Conservation (phyloP, 306 rosid species). For the Fragaria nilgerrensis region DNA sequence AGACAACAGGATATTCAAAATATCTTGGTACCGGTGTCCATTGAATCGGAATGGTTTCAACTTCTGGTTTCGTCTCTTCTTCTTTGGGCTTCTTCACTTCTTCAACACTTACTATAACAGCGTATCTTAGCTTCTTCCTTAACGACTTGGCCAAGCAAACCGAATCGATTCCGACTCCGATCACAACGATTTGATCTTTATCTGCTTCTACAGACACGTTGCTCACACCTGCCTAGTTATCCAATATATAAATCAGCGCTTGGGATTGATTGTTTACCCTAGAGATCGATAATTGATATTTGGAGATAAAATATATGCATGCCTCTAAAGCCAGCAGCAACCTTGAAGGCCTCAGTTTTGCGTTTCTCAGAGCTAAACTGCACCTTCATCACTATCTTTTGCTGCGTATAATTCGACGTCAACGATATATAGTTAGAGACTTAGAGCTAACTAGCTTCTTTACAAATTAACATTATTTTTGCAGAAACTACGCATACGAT, state of each 20-base stretch:
- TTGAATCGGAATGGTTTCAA: not conserved
- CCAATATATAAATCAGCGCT: no score
- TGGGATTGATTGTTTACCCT: no score
- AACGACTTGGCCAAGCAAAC: constrained; percentile 13
- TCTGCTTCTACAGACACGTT: constrained; percentile 33
- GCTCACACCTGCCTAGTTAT: constrained; percentile 15
- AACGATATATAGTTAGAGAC: no score
- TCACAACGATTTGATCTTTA: constrained; percentile 29
- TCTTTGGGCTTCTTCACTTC: not conserved
- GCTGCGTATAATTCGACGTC: not conserved
- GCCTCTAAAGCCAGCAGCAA: constrained; percentile 22
- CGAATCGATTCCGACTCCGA: constrained; percentile 20
- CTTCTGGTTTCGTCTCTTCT: not conserved
- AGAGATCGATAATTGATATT: no score
- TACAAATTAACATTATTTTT: no score
- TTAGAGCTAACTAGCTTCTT: no score
- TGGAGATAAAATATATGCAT: no score
- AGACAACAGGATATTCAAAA: not conserved
- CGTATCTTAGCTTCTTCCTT: constrained; percentile 21
- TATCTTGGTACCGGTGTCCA: not conserved
- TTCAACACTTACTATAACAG: constrained; percentile 6
- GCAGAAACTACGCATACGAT: not conserved
- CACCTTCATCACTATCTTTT: constrained; percentile 36
- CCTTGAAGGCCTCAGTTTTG: constrained; percentile 32
- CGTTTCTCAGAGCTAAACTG: constrained; percentile 16